Evolutionary conservation across 75 land plant genomes (phyloP), one percentile per base, ranked within the genome.

Genomic region (Picea sitchensis): DNA sequence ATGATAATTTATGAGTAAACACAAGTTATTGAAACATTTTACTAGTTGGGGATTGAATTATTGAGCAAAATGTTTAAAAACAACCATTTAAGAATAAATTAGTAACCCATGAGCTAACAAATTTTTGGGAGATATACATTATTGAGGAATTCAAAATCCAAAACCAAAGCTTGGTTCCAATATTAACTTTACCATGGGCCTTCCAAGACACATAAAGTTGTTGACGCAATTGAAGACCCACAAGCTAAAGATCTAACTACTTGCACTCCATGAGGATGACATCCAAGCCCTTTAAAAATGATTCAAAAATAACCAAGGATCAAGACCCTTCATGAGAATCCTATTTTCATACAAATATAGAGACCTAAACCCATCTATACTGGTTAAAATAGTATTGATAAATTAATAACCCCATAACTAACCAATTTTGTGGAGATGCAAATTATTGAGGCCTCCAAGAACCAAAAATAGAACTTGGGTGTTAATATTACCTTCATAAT

Each of bases 151-250:
- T 96, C 95, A 30, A 94, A 74, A 14, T 95, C 82, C 83, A 92
- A 71, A 57, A 94, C 81, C 61, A 96, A 72, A 0, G 97, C 93
- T 77, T 96, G 6, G 96, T 92, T 1, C 96, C 96, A 79, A 96
- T 81, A 62, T 81, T 80, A 5, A 96, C 99, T 79, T 96, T 94
- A 14, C 92, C 97, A 76, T 96, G 91, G 32, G 93, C 94, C 89
- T 89, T 86, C 47, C 94, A 79, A 17, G 97, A 90, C 72, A 94
- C 73, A 79, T 94, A 96, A 31, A 96, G 89, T 86, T 96, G 99
- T 38, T 96, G 99, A 60, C 95, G 94, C 76, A 96, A 80, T 1
- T 93, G 94, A 77, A 96, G 83, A 41, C 99, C 99, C 9, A 97
- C 95, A 58, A 96, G 75, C 20, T 89, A 81, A 61, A 96, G 67